Conservation (phyloP, 1,284 basidiomycete genomes). For the Pseudozyma tsukubaensis region DNA sequence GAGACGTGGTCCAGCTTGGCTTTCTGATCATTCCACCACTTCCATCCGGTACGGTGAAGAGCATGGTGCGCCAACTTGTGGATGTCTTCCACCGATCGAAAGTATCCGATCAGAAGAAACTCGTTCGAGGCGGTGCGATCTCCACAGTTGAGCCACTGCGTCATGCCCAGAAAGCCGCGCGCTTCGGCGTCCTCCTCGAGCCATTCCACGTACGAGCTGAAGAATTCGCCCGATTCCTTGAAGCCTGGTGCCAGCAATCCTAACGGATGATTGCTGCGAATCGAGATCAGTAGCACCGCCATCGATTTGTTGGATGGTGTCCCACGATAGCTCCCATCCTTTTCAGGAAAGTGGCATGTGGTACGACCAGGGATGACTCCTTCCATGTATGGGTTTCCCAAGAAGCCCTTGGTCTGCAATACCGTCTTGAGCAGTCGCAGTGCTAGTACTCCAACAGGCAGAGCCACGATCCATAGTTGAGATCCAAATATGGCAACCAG, state of each 20-base stretch:
- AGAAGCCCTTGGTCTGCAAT: conserved; percentile 11
- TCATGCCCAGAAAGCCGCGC: conserved; percentile 40
- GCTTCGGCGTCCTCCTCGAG: conserved; percentile 25
- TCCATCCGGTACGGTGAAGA: conserved; percentile 21
- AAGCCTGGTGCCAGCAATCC: conserved; percentile 27
- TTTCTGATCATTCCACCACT: conserved; percentile 30
- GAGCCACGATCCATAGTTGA: conserved; percentile 10
- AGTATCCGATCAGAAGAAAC: conserved; percentile 30
- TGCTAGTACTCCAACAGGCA: conserved; percentile 16
- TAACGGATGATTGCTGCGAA: conserved; percentile 23
- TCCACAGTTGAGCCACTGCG: conserved; percentile 27
- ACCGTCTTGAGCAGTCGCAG: conserved; percentile 8
- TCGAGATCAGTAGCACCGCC: conserved; percentile 30
- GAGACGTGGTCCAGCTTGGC: conserved; percentile 19
- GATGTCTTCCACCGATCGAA: conserved; percentile 30
- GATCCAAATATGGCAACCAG: conserved; percentile 18
- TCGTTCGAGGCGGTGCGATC: conserved; percentile 29
- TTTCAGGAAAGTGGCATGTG: conserved; percentile 23
- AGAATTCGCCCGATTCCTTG: conserved; percentile 25
- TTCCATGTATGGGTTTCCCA: conserved; percentile 19
- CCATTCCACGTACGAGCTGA: conserved; percentile 23
- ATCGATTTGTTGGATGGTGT: conserved; percentile 14
- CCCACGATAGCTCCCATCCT: conserved; percentile 14
- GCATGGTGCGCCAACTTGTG: conserved; percentile 29
- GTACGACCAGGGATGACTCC: conserved; percentile 20